Evolutionary conservation across 441 rosid genomes (phyloP), one percentile per base, ranked within the genome.

Genomic region (Mallotus repandus): DNA sequence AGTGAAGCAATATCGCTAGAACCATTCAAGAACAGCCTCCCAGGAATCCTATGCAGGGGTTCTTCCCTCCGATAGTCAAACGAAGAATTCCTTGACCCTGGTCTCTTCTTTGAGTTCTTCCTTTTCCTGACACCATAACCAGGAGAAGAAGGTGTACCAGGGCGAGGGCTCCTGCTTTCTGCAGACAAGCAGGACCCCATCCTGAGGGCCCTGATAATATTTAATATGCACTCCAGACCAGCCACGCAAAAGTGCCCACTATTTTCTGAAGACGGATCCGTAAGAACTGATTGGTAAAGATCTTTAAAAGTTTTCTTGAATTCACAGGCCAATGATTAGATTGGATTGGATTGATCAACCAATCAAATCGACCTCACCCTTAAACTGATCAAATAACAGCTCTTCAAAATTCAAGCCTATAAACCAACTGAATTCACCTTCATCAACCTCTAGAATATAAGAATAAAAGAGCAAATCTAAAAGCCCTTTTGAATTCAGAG

Each of bases 151-250:
- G 98, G 98, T 21, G 97, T 85, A 12, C 95, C 94, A 38, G 97
- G 95, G 76, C 80, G 77, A 81, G 98, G 95, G 82, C 91, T 90
- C 89, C 94, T 81, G 89, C 88, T 88, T 79, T 91, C 98, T 19
- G 87, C 83, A 81, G 97, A 90, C 77, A 96, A 87, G 93, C 99
- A 96, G 98, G 98, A 96, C 90, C 99, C 99, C 99, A 96, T 96
- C 84, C 87, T 89, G 18, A 96, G 98, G 97, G 99, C 98, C 94
- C 99, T 93, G 95, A 93, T 82, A 60, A 96, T 88, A 81, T 83
- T 81, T 63, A 93, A 73, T 79, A 96, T 64, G 96, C 99, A 96
- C 84, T 96, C 99, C 97, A 96, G 97, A 88, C 89, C 97, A 86
- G 84, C 97, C 84, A 79, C 69, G 76, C 84, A 89, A 68, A 84